Conservation (phyloP, 208 protist species). For the Trypanosoma melophagium region DNA sequence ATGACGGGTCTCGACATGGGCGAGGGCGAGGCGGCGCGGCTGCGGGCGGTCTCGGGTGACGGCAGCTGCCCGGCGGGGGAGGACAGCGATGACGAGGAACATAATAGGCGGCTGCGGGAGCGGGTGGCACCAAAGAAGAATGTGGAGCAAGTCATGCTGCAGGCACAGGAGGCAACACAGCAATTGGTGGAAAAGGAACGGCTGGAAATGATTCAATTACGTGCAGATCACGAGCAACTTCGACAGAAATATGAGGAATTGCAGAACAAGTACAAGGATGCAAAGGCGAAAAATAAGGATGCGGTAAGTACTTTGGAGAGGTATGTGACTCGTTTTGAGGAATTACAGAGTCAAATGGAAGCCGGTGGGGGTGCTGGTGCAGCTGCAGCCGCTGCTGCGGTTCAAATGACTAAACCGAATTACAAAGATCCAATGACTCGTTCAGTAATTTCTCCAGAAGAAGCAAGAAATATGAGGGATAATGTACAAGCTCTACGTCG, state of each 20-base stretch:
- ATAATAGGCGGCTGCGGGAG: slow-evolving; percentile 50
- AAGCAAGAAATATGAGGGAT: slow-evolving; percentile 58
- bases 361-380: slow-evolving; percentile 29
- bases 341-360: too few relatives aligned
- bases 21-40: slow-evolving; percentile 64
- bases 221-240: slow-evolving; percentile 73
- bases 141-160: slow-evolving; percentile 46
- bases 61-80: slow-evolving; percentile 35
- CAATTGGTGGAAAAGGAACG: slow-evolving; percentile 74
- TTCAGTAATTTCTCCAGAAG: slow-evolving; percentile 22
- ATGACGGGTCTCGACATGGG: slow-evolving; percentile 86
- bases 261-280: slow-evolving; percentile 92
- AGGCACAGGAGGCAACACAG: slow-evolving; percentile 79
- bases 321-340: slow-evolving; percentile 66
- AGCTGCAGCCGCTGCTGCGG: background rate
- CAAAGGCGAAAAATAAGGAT: slow-evolving; percentile 88
- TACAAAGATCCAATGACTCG: slow-evolving; percentile 20
- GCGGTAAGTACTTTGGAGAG: slow-evolving; percentile 58
- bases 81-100: slow-evolving; percentile 84
- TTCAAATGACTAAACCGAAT: slow-evolving; percentile 24
- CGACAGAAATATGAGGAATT: slow-evolving; percentile 82
- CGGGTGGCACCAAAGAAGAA: slow-evolving; percentile 36
- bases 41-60: slow-evolving; percentile 51
- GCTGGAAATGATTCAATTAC: slow-evolving; percentile 53
- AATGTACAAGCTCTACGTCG: slow-evolving; percentile 54